A percentile compares a stretch with the other conserved stretches of the same genome.
Evolutionary conservation across 306 rosid species (phyloP).

Genomic region (Fragaria ananassa): DNA sequence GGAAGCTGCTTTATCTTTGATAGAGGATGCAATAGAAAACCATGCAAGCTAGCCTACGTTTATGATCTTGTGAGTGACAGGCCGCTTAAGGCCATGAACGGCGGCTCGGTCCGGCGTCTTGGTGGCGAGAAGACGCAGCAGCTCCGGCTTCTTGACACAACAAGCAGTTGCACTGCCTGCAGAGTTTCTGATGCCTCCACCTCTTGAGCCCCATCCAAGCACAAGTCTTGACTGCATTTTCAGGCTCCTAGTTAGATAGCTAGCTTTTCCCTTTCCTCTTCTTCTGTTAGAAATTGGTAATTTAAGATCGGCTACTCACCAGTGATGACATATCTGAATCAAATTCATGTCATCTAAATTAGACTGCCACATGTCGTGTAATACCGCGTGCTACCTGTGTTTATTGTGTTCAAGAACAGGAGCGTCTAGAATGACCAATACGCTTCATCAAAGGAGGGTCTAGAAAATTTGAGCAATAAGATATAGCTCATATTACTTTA

Average conservation of each 20-base stretch:
- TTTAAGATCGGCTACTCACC: not conserved
- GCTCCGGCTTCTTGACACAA: not conserved
- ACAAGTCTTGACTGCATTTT: slow-evolving; percentile 15
- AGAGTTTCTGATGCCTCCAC: not conserved
- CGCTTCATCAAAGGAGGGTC: not conserved
- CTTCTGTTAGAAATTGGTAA: not conserved
- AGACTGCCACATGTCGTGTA: not conserved
- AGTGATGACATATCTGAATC: too few relatives aligned
- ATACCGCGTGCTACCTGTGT: not conserved
- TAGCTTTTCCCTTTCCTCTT: too few relatives aligned
- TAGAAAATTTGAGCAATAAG: too few relatives aligned
- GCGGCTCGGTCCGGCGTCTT: slow-evolving; percentile 29
- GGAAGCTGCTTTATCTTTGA: not conserved
- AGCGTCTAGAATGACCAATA: not conserved
- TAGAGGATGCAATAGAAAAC: not conserved
- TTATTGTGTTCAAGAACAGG: not conserved
- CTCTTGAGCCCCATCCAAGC: not conserved
- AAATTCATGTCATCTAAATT: not conserved
- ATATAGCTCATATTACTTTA: too few relatives aligned
- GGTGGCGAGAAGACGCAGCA: slow-evolving; percentile 14
- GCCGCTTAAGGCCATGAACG: slow-evolving; percentile 28
- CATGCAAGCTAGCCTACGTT: slow-evolving; percentile 15
- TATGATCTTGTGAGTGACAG: slow-evolving; percentile 9
- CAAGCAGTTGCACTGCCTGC: not conserved
- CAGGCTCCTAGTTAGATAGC: not conserved